Base-by-base conservation (phyloP, 164 flowering plant genomes). In the Magnolia officinalis region DNA sequence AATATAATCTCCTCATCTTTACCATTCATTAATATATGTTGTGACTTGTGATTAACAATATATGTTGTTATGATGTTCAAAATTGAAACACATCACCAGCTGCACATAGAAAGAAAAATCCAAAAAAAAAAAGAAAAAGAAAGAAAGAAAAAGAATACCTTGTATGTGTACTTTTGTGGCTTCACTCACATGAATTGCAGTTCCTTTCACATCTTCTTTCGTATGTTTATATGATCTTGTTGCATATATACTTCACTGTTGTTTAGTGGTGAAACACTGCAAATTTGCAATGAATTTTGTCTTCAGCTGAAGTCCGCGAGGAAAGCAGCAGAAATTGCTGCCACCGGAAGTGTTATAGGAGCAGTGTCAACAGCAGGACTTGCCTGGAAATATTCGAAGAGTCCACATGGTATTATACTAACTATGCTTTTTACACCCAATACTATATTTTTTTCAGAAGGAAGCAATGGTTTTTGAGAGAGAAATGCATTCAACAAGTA, bases 331-430 rank as follows among this genome's bases (percentile, higher is more conserved):
- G 81, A 82, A 2, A 67, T 82, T 81, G 90, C 87, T 78, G 80
- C 84, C 45, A 76, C 80, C 11, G 97, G 98, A 75, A 80, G 93
- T 81, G 83, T 75, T 67, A 75, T 96, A 79, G 99, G 98, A 75
- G 98, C 97, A 55, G 81, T 89, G 71, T 78, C 93, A 19, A 84
- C 89, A 74, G 98, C 92, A 21, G 97, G 86, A 73, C 1, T 86
- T 75, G 75, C 95, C 75, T 96, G 94, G 97, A 96, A 88, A 74
- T 96, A 93, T 80, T 96, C 99, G 8, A 91, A 74, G 85, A 92
- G 97, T 81, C 89, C 91, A 65, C 98, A 96, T 88, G 99, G 99
- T 92, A 93, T n/a, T 19, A 13, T 9, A 29, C 55, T 68, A 37
- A 13, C 67, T 14, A 37, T 52, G 6, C 26, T 49, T 50, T 51